Evolutionary conservation across 2,329 filamentous ascomycete genomes (phyloP).

Genomic region (Hypomyces perniciosus): DNA sequence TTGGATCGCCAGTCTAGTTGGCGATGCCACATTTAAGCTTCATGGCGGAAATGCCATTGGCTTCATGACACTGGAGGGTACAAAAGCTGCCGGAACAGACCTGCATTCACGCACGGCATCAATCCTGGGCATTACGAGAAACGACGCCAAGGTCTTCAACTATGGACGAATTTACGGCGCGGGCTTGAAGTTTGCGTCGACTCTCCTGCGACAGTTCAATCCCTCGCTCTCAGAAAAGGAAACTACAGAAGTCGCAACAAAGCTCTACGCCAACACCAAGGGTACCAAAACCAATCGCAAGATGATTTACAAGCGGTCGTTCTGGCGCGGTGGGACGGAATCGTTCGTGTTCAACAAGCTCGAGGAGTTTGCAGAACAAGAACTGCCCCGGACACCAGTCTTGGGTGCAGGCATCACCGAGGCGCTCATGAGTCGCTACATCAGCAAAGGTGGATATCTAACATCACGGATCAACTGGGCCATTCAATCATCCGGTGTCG

Average conservation of each 20-base stretch:
- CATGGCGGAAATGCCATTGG: conserved; percentile 96
- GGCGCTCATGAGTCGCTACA: conserved; percentile 80
- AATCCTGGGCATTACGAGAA: conserved; percentile 89
- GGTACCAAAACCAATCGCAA: conserved; percentile 78
- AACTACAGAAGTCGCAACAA: conserved; percentile 68
- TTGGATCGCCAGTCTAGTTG: conserved; percentile 94
- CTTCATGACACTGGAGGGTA: conserved; percentile 98
- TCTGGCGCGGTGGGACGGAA: conserved; percentile 95
- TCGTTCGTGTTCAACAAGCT: conserved; percentile 98
- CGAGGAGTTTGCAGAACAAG: conserved; percentile 95
- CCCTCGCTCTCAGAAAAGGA: conserved; percentile 72
- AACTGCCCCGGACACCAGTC: conserved; percentile 82
- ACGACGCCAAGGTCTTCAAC: conserved; percentile 96
- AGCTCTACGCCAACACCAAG: conserved; percentile 84
- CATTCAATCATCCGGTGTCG: conserved; percentile 93
- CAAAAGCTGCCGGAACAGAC: conserved; percentile 89
- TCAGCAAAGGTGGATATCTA: conserved; percentile 86
- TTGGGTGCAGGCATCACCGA: conserved; percentile 94
- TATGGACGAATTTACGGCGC: conserved; percentile 99
- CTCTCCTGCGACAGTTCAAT: conserved; percentile 89
- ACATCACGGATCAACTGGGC: conserved; percentile 98
- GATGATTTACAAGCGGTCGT: conserved; percentile 63
- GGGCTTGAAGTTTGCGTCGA: conserved; percentile 86
- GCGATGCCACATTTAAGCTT: conserved; percentile 88
- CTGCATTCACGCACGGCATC: conserved; percentile 87